A percentile compares a stretch with the other conserved stretches of the same genome.
Conservation (phyloP, 306 rosid species). For the Vigna radiata region DNA sequence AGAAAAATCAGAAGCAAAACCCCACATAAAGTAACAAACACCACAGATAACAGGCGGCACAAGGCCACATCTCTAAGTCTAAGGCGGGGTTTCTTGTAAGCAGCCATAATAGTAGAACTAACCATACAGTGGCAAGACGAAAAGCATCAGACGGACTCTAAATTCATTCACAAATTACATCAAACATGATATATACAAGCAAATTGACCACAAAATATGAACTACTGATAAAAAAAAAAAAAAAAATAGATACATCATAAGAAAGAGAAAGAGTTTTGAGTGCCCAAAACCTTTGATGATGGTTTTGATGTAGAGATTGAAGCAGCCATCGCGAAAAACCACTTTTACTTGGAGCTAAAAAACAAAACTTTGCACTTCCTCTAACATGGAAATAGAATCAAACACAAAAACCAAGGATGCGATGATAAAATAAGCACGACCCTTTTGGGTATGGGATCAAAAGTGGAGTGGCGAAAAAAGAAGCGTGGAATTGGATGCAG, state of each 20-base stretch:
- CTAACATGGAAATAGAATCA: slow-evolving; percentile 37
- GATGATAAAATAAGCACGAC: slow-evolving; percentile 34
- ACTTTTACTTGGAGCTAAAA: slow-evolving; percentile 32
- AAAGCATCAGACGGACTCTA: slow-evolving; percentile 35
- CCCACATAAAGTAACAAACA: slow-evolving; percentile 64
- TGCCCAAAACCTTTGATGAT: slow-evolving; percentile 52
- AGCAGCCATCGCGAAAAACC: slow-evolving; percentile 45
- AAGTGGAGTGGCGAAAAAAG: neutral
- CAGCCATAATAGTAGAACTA: slow-evolving; percentile 53
- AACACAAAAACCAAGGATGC: slow-evolving; percentile 32
- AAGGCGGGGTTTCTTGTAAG: slow-evolving; percentile 61
- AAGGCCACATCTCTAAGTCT: slow-evolving; percentile 66
- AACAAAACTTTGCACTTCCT: slow-evolving; percentile 43
- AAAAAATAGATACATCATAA: neutral
- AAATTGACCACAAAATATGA: slow-evolving; percentile 23
- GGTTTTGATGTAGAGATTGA: slow-evolving; percentile 49
- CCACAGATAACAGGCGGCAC: slow-evolving; percentile 68
- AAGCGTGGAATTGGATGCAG: neutral
- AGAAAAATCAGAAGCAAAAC: slow-evolving; percentile 65
- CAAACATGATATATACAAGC: slow-evolving; percentile 38
- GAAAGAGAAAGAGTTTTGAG: slow-evolving; percentile 24
- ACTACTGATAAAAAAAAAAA: slow-evolving; percentile 24
- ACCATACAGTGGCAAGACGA: slow-evolving; percentile 19
- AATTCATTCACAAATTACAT: slow-evolving; percentile 33
- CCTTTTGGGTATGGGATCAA: slow-evolving; percentile 21